phyloP scores from a whole-genome alignment of 1,139 yeast genomes.

The Pichia sp. region DNA sequence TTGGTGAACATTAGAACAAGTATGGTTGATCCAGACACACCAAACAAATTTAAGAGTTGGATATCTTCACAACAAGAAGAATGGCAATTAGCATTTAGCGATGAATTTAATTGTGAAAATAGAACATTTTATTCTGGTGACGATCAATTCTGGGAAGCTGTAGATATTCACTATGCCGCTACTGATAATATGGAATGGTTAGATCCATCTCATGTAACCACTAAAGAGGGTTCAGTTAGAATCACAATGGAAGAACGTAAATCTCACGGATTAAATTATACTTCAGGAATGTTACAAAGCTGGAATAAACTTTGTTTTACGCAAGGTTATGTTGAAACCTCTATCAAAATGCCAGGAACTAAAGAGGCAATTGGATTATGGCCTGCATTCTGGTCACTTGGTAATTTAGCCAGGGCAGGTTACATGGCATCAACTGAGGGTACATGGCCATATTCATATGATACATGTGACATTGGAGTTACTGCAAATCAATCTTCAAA shows the following conservation, averaged over 20 bases:
- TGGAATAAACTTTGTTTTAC: slow-evolving; percentile 64
- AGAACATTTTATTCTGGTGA: slow-evolving; percentile 62
- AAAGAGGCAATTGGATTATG: slow-evolving; percentile 57
- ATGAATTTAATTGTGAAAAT: slow-evolving; percentile 60
- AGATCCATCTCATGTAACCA: slow-evolving; percentile 60
- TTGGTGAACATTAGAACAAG: slow-evolving; percentile 38
- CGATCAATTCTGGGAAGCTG: slow-evolving; percentile 62
- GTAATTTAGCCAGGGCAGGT: slow-evolving; percentile 62
- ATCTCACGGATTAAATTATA: slow-evolving; percentile 53
- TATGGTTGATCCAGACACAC: slow-evolving; percentile 59
- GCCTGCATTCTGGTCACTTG: slow-evolving; percentile 69
- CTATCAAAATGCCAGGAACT: slow-evolving; percentile 52
- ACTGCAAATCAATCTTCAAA: slow-evolving; percentile 61
- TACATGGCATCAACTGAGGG: slow-evolving; percentile 62
- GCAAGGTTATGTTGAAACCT: slow-evolving; percentile 52
- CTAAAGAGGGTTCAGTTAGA: slow-evolving; percentile 49
- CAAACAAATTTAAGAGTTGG: slow-evolving; percentile 39
- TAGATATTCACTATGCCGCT: slow-evolving; percentile 57
- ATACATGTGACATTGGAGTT: slow-evolving; percentile 61
- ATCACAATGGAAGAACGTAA: slow-evolving; percentile 56
- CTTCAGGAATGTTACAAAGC: slow-evolving; percentile 61
- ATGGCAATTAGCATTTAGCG: slow-evolving; percentile 56
- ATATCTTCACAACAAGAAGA: slow-evolving; percentile 42
- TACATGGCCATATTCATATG: slow-evolving; percentile 66
- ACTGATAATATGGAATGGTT: slow-evolving; percentile 66